Percentiles rank a stretch among this genome's conserved stretches.
These are phyloP conservation scores for Phytopythium kandeliae DNA, from an alignment of 352 stramenopile species.

Conservation along the genomic window DNA sequence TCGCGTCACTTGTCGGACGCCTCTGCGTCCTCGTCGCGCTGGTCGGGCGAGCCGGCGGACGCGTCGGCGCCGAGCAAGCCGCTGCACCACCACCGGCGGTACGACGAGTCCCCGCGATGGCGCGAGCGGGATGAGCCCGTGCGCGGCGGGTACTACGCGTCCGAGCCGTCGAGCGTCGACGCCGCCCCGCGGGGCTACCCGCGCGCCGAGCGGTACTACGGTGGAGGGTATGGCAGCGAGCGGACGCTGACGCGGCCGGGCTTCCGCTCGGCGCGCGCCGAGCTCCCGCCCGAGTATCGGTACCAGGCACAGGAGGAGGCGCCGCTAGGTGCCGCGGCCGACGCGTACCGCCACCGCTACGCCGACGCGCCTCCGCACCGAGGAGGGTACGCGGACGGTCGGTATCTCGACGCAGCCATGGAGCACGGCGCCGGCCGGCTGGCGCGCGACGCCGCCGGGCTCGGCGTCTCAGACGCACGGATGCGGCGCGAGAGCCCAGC, in stretches of 20 bases:
- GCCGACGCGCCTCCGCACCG: constrained; percentile 1
- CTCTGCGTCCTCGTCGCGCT: constrained; percentile 18
- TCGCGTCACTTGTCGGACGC: constrained; percentile 14
- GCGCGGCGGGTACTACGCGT: constrained; percentile 1
- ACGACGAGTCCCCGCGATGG: constrained; percentile 31
- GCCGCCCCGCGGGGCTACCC: neutral
- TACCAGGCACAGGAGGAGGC: neutral
- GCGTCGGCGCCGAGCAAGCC: constrained; percentile 11
- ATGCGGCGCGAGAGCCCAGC: constrained; percentile 17
- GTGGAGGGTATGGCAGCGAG: neutral
- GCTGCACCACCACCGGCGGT: constrained; percentile 22
- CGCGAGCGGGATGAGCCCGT: constrained; percentile 15
- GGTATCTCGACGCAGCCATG: neutral
- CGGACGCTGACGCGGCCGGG: neutral
- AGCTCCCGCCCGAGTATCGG: constrained; percentile 1
- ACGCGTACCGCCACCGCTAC: constrained; percentile 3
- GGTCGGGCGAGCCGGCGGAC: constrained; percentile 10
- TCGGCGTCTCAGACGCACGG: constrained; percentile 14
- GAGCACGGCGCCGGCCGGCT: constrained; percentile 5
- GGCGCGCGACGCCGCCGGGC: constrained; percentile 20
- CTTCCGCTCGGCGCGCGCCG: neutral
- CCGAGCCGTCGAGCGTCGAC: neutral
- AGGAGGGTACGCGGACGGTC: neutral
- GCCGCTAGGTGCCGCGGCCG: neutral
- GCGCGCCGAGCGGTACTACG: constrained; percentile 3